phyloP scores from a whole-genome alignment of 2,329 filamentous ascomycete species.

The Ophidiomyces ophidiicola region DNA sequence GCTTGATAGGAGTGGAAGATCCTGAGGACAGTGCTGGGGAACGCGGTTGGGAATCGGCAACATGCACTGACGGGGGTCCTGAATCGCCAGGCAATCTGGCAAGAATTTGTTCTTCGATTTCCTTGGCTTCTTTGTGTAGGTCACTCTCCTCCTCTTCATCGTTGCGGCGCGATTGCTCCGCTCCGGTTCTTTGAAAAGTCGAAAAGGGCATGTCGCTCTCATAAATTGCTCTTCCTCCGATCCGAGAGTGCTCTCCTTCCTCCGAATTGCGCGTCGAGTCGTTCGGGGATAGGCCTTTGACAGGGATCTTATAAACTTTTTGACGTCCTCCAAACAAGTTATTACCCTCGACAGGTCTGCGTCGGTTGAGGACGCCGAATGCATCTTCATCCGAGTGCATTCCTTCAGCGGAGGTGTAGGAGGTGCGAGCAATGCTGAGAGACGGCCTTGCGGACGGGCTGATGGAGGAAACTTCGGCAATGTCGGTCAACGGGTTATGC shows the following conservation, averaged over 20 bases:
- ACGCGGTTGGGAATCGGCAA: conserved; percentile 61
- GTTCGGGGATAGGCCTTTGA: conserved; percentile 29
- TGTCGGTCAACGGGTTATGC: conserved; percentile 58
- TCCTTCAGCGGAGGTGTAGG: conserved; percentile 51
- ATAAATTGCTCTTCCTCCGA: conserved; percentile 61
- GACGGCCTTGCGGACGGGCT: conserved; percentile 47
- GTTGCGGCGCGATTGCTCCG: conserved; percentile 36
- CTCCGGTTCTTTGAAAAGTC: conserved; percentile 58
- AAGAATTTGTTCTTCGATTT: conserved; percentile 34
- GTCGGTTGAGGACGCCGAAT: conserved; percentile 58
- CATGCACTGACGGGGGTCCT: conserved; percentile 79
- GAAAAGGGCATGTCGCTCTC: conserved; percentile 77
- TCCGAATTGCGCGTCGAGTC: conserved; percentile 32
- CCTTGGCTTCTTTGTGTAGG: background rate
- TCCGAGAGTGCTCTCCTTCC: conserved; percentile 31
- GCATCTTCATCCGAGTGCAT: conserved; percentile 53
- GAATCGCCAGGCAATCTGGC: conserved; percentile 58
- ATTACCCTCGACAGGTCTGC: conserved; percentile 78
- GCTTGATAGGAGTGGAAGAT: conserved; percentile 19
- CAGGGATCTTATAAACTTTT: conserved; percentile 80
- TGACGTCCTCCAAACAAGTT: conserved; percentile 88
- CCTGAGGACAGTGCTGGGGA: conserved; percentile 18
- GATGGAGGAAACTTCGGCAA: conserved; percentile 80
- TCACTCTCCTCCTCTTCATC: conserved; percentile 22
- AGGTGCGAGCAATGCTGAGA: conserved; percentile 49